Conservation (phyloP, 345 rosid species). For the Eucalyptus rudis region DNA sequence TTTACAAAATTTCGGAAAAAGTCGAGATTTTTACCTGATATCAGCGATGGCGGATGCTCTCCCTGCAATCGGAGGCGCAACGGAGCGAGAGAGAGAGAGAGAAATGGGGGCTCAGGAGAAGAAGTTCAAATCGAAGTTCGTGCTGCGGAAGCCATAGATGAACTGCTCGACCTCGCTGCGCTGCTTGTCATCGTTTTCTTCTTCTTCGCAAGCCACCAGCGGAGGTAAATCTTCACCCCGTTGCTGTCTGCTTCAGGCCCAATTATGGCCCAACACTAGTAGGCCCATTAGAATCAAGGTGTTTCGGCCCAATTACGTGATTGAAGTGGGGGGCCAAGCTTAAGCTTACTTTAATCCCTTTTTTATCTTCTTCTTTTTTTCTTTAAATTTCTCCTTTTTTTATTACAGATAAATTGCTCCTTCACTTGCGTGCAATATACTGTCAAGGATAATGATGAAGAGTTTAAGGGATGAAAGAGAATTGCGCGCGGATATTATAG, state of each 20-base stretch:
- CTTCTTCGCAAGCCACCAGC: not conserved
- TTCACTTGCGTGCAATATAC: not conserved
- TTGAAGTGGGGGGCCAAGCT: not conserved
- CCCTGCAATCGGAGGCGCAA: not conserved
- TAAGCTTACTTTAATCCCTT: not conserved
- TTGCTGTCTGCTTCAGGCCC: not conserved
- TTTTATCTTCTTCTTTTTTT: no score
- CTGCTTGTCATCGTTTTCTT: not conserved
- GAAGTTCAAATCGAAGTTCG: not conserved
- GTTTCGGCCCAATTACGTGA: not conserved
- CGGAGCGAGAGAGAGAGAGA: not conserved
- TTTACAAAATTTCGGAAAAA: not conserved
- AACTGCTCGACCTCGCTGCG: not conserved
- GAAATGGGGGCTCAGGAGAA: not conserved
- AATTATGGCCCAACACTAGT: not conserved
- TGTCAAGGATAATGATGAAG: not conserved
- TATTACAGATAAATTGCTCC: not conserved
- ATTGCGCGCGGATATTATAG: fast-evolving
- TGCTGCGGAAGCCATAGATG: not conserved
- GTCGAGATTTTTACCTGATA: not conserved
- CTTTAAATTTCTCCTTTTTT: not conserved
- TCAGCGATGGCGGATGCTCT: not conserved
- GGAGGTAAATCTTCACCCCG: not conserved
- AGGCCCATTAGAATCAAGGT: not conserved
- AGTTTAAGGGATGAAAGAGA: not conserved